phyloP scores from a whole-genome alignment of 2,329 filamentous ascomycete genomes.

The Cercospora canescens region DNA sequence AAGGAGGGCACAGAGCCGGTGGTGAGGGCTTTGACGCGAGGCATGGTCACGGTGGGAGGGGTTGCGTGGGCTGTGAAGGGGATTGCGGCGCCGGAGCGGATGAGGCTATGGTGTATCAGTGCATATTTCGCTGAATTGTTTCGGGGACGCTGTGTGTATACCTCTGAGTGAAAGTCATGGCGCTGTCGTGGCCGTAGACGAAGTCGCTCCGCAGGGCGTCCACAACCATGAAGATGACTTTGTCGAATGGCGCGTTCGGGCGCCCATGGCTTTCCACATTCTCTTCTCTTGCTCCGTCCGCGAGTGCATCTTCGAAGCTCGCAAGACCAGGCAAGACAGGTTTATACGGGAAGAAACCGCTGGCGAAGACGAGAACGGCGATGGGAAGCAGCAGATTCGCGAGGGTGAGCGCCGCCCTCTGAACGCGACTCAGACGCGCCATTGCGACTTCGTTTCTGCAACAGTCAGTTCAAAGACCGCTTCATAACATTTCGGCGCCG shows the following conservation, averaged over 20 bases:
- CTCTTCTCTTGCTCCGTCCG: conserved; percentile 8
- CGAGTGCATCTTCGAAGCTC: conserved; percentile 27
- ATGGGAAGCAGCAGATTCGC: conserved; percentile 78
- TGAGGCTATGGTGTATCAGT: conserved; percentile 60
- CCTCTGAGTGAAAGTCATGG: conserved; percentile 87
- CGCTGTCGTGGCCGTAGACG: conserved; percentile 78
- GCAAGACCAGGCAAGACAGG: conserved; percentile 86
- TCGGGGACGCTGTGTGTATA: conserved; percentile 41
- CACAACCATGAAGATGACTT: conserved; percentile 94
- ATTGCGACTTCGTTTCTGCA: conserved; percentile 15
- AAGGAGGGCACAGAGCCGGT: conserved; percentile 98
- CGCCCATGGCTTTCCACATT: conserved; percentile 41
- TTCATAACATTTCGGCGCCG: background rate
- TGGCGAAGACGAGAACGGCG: conserved; percentile 70
- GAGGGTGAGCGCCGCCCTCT: conserved; percentile 51
- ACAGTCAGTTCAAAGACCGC: background rate
- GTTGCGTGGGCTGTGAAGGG: conserved; percentile 95
- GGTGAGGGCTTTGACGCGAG: conserved; percentile 92
- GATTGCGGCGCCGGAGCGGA: conserved; percentile 77
- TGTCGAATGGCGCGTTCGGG: conserved; percentile 71
- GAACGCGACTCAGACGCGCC: conserved; percentile 20
- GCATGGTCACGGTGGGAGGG: conserved; percentile 98
- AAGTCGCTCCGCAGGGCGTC: conserved; percentile 95
- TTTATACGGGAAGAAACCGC: conserved; percentile 97
- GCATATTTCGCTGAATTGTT: background rate